These are phyloP conservation scores for Aspergillus sp. DNA, from an alignment of 2,329 filamentous ascomycete species.

Conservation along the genomic window DNA sequence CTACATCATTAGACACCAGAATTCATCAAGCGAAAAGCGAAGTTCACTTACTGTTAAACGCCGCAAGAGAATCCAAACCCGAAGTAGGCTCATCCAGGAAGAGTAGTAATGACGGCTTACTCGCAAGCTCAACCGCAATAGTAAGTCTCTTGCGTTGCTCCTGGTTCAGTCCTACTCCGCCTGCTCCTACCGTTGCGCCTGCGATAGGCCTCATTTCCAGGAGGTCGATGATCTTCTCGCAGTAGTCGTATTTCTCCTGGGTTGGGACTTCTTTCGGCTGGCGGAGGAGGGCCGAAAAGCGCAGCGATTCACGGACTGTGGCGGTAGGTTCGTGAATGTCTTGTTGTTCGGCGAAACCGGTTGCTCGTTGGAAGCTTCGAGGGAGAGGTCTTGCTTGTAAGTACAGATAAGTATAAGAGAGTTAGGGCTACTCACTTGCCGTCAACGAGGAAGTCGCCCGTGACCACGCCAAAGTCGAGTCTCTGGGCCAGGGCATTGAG, in stretches of 20 bases:
- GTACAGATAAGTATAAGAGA: not conserved
- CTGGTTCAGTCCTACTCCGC: conserved; percentile 60
- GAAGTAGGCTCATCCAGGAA: conserved; percentile 66
- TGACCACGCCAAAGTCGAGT: conserved; percentile 45
- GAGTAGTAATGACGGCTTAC: conserved; percentile 60
- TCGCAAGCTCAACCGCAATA: conserved; percentile 62
- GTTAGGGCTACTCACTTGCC: conserved; percentile 34
- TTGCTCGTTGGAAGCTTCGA: conserved; percentile 53
- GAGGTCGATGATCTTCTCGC: conserved; percentile 67
- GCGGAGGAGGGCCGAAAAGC: conserved; percentile 65
- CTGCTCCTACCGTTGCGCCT: conserved; percentile 61
- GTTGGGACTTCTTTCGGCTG: conserved; percentile 58
- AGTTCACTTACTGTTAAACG: conserved; percentile 52
- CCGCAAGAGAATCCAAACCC: conserved; percentile 67
- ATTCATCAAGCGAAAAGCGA: not conserved
- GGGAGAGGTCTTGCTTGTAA: conserved; percentile 37
- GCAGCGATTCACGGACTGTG: conserved; percentile 65
- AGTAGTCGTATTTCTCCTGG: conserved; percentile 66
- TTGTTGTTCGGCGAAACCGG: conserved; percentile 61
- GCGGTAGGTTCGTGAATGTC: conserved; percentile 67
- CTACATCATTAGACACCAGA: not conserved
- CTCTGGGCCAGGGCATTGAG: conserved; percentile 49
- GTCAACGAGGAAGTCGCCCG: conserved; percentile 47
- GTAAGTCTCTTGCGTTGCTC: conserved; percentile 69
- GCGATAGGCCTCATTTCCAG: conserved; percentile 69